Conservation (phyloP, 2,329 filamentous ascomycete species). For the Trichoderma polysporum region DNA sequence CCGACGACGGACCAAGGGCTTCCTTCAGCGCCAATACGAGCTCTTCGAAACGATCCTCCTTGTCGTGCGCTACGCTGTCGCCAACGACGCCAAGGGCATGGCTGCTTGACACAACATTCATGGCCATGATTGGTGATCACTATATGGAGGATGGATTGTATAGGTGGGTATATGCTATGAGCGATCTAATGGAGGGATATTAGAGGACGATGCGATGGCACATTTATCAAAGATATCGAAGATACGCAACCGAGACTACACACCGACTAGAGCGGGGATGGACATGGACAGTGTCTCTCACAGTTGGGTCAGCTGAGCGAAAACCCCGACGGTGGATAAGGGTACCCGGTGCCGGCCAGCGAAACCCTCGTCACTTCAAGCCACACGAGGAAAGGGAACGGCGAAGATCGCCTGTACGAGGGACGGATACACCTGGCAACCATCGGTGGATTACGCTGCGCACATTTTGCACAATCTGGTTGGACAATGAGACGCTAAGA, state of each 20-base stretch:
- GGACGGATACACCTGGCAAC: constrained; percentile 26
- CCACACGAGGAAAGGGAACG: constrained; percentile 2
- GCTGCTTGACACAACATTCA: constrained; percentile 34
- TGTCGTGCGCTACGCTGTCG: constrained; percentile 26
- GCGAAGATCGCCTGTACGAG: constrained; percentile 22
- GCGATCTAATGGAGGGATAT: neutral
- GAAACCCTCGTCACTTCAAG: constrained; percentile 15
- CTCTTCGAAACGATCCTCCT: constrained; percentile 56
- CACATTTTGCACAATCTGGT: constrained; percentile 28
- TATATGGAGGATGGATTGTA: neutral
- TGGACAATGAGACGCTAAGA: constrained; percentile 29
- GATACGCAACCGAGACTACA: constrained; percentile 26
- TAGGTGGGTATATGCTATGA: constrained; percentile 13
- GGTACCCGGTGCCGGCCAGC: constrained; percentile 23
- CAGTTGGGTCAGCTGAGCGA: constrained; percentile 26
- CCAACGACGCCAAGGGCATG: constrained; percentile 24
- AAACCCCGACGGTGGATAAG: constrained; percentile 10
- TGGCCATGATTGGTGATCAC: constrained; percentile 35
- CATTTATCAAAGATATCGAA: neutral
- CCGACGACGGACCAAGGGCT: constrained; percentile 75
- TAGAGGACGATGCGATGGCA: neutral
- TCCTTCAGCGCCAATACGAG: constrained; percentile 73
- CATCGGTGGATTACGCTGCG: constrained; percentile 29
- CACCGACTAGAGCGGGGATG: constrained; percentile 31
- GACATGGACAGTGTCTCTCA: constrained; percentile 24